Evolutionary conservation across 2,329 filamentous ascomycete species (phyloP).

Genomic region (Aspergillus pseudoterreus): DNA sequence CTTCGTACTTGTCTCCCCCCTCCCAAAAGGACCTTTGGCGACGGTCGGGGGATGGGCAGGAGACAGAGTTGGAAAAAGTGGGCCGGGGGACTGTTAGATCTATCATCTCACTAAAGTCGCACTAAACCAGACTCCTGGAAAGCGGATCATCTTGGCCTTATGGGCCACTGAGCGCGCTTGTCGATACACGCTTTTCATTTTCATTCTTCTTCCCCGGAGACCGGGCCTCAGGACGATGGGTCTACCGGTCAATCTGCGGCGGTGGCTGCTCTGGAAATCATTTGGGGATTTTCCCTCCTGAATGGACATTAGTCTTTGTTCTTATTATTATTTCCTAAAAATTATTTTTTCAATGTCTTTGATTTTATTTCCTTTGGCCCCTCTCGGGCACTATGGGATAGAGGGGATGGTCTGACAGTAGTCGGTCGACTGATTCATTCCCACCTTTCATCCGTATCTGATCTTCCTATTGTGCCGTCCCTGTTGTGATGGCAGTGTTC

Average conservation of each 20-base stretch:
- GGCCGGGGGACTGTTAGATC: slow-evolving; percentile 26
- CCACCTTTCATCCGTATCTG: slow-evolving; percentile 11
- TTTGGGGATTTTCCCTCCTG: neutral
- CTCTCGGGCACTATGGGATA: neutral
- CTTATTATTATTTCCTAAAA: neutral
- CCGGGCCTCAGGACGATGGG: slow-evolving; percentile 30
- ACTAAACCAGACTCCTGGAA: slow-evolving; percentile 35
- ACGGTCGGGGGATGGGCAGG: slow-evolving; percentile 11
- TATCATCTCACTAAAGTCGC: slow-evolving; percentile 35
- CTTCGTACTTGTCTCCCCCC: neutral
- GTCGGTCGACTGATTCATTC: slow-evolving; percentile 8
- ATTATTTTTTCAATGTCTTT: too few relatives aligned
- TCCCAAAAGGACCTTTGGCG: neutral
- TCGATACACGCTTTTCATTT: slow-evolving; percentile 21
- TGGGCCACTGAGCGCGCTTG: slow-evolving; percentile 27
- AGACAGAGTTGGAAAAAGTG: slow-evolving; percentile 14
- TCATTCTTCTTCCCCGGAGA: slow-evolving; percentile 30
- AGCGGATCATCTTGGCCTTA: slow-evolving; percentile 32
- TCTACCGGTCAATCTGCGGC: slow-evolving; percentile 23
- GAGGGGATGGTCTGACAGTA: slow-evolving; percentile 8
- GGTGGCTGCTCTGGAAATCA: slow-evolving; percentile 17
- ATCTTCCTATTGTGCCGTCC: slow-evolving; percentile 9
- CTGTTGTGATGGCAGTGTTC: slow-evolving; percentile 3
- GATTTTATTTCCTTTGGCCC: too few relatives aligned
- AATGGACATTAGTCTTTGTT: neutral